Conservation (phyloP, 306 rosid genomes). For the Vicia villosa region DNA sequence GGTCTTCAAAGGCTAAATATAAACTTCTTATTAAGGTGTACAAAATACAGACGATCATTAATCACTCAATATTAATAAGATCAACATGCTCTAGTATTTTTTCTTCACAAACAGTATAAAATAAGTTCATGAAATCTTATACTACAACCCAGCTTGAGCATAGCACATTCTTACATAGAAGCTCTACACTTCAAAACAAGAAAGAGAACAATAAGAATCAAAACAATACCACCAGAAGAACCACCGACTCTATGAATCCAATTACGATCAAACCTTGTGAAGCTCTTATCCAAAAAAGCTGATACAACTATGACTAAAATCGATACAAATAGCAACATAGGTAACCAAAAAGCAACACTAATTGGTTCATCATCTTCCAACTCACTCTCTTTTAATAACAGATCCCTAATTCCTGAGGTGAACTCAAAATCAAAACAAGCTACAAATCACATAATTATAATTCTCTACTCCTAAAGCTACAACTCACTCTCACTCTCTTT, state of each 20-base stretch:
- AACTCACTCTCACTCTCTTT: too few species aligned
- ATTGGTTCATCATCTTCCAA: constrained; percentile 55
- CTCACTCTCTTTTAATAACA: constrained; percentile 47
- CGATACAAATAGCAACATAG: constrained; percentile 64
- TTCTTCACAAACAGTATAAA: constrained; percentile 4
- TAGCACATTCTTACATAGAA: constrained; percentile 38
- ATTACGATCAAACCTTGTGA: constrained; percentile 73
- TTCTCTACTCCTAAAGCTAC: too few species aligned
- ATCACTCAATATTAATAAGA: background rate
- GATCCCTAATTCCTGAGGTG: too few species aligned
- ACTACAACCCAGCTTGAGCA: constrained; percentile 31
- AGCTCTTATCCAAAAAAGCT: constrained; percentile 55
- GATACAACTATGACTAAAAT: constrained; percentile 55
- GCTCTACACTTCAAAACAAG: constrained; percentile 75
- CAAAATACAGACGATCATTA: constrained; percentile 2
- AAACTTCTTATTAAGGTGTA: background rate
- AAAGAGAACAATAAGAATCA: constrained; percentile 68
- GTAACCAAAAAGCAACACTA: constrained; percentile 53
- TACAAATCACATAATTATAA: too few species aligned
- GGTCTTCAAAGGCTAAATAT: background rate
- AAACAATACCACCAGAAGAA: constrained; percentile 79
- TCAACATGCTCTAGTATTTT: background rate
- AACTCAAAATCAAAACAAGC: too few species aligned
- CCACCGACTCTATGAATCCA: constrained; percentile 97
- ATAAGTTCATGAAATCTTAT: constrained; percentile 13